Evolutionary conservation across 83 land plant genomes (phyloP).

Genomic region (Isoetes engelmannii): DNA sequence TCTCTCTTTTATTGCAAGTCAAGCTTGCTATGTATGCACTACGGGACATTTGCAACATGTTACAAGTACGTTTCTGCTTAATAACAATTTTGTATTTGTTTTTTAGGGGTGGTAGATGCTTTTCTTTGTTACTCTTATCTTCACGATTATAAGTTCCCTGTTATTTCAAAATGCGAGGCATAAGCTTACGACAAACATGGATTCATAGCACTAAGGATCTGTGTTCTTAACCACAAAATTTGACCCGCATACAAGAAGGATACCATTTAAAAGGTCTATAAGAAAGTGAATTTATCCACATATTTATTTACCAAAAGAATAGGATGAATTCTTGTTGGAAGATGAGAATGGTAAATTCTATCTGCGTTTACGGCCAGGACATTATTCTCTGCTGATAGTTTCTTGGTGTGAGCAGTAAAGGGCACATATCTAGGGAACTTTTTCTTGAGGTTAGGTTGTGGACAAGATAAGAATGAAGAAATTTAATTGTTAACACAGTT

Average conservation of each 20-base stretch:
- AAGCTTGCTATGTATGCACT: conserved; percentile 60
- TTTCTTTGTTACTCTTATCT: neutral
- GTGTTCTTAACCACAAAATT: no score
- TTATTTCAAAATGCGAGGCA: neutral
- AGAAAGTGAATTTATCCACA: no score
- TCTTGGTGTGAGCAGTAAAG: no score
- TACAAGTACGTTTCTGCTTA: conserved; percentile 43
- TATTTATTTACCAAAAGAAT: no score
- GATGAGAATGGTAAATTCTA: no score
- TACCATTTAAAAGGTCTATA: no score
- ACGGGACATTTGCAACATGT: conserved; percentile 50
- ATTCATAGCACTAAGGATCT: neutral
- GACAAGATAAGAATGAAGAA: no score
- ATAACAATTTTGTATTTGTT: neutral
- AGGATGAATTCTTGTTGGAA: neutral
- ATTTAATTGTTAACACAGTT: no score
- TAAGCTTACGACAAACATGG: neutral
- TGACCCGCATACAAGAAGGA: no score
- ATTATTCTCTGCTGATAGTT: no score
- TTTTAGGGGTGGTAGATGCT: neutral
- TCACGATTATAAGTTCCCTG: neutral
- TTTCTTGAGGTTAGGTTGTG: no score
- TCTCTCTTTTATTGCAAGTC: conserved; percentile 55
- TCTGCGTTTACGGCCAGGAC: neutral
- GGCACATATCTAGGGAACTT: no score